Conservation (phyloP, 371 early-diverging fungal species). For the Apophysomyces variabilis region DNA sequence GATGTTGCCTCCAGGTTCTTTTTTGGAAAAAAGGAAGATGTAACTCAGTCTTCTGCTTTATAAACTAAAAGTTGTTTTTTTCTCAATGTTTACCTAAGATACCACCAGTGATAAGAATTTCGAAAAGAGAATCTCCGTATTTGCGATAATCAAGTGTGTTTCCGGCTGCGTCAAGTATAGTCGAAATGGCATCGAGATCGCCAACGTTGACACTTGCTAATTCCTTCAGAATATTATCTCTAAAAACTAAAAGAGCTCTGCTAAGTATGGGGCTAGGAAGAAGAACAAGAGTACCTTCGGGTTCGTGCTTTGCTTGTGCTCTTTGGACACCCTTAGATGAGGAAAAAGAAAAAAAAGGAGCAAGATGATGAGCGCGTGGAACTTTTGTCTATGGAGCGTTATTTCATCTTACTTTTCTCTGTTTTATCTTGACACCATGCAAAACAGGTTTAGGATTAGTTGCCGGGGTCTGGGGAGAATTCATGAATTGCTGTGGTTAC, state of each 20-base stretch:
- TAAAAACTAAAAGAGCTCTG: conserved; percentile 58
- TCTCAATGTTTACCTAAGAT: conserved; percentile 66
- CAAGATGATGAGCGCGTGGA: conserved; percentile 12
- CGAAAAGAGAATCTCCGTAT: conserved; percentile 93
- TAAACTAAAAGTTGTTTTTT: not conserved
- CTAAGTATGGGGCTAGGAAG: not conserved
- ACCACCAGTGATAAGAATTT: conserved; percentile 90
- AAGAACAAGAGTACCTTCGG: conserved; percentile 61
- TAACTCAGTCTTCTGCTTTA: not conserved
- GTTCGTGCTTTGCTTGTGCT: conserved; percentile 86
- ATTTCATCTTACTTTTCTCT: conserved; percentile 64
- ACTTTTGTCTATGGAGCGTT: not conserved
- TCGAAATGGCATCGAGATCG: conserved; percentile 72
- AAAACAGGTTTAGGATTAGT: conserved; percentile 68
- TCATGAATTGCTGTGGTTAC: conserved; percentile 45
- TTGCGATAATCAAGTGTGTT: conserved; percentile 91
- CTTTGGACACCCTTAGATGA: conserved; percentile 76
- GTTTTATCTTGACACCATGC: conserved; percentile 85
- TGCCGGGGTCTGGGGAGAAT: conserved; percentile 62
- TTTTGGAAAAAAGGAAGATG: conserved; percentile 10
- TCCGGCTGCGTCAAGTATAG: conserved; percentile 80
- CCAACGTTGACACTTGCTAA: conserved; percentile 63
- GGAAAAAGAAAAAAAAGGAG: too few species aligned
- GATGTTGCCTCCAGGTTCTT: conserved; percentile 90
- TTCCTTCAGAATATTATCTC: conserved; percentile 73